Evolutionary conservation across 768 basidiomycete genomes (phyloP), one percentile per base, ranked within the genome.

Genomic region (Hirschioporus abietinus): DNA sequence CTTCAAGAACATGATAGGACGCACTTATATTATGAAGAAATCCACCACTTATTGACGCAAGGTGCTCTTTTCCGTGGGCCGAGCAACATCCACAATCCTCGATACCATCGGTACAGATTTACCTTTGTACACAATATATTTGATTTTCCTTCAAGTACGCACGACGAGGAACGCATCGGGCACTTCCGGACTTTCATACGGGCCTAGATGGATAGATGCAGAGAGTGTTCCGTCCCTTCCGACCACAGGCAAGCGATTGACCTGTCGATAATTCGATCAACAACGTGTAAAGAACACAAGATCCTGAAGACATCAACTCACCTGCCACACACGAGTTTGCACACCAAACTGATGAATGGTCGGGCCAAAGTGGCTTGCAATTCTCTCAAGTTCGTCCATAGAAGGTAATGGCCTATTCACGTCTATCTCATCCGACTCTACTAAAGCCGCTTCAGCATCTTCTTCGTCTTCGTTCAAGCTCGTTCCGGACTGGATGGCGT

Each of bases 111-210:
- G 8, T 8, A n/a, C n/a, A n/a, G n/a, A n/a, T n/a, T n/a, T n/a
- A n/a, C n/a, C n/a, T n/a, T 36, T 36, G 7, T 36, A 7, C 15
- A 36, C 35, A 15, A 10, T 52, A 5, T 20, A 52, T 52, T 52
- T 15, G 1, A 52, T 52, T 10, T 10, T 20, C 12, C 42, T 52
- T 52, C 70, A 88, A 1, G 82, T 83, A 62, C 86, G 79, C 18
- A 90, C 82, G 35, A 91, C 89, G 62, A 89, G 80, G 70, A 92
- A 91, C 63, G 84, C 84, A 69, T 92, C 90, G 23, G 90, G 90
- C 23, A 92, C 77, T 67, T 87, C 88, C 8, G 85, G 85, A 66
- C 78, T 84, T 70, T 90, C 88, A 68, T 88, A 90, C 0, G 82
- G 79, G 1, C 75, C 78, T 8, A 90, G 75, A 0, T 66, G 76